Conservation (phyloP, 148 eudicot species). For the Camellia japonica region DNA sequence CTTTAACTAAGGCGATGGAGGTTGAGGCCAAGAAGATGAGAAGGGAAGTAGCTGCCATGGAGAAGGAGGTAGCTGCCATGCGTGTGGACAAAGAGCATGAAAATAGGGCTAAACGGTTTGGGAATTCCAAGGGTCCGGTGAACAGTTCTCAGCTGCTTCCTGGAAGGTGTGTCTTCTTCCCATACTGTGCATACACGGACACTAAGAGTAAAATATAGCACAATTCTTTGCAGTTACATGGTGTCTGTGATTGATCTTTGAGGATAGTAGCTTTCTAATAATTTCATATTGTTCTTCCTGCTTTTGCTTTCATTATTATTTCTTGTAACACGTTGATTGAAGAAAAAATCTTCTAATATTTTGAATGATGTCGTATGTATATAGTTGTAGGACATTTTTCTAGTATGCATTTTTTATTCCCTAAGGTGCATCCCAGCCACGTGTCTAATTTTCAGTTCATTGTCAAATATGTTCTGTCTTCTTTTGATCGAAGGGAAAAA, state of each 20-base stretch:
- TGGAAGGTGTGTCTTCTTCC: constrained; percentile 59
- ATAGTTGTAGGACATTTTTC: neutral
- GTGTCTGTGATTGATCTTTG: neutral
- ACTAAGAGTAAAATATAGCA: neutral
- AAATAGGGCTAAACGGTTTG: constrained; percentile 62
- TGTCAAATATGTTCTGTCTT: neutral
- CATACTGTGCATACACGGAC: neutral
- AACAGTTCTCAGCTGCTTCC: constrained; percentile 70
- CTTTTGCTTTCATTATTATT: neutral
- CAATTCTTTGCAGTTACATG: neutral
- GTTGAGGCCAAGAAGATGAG: constrained; percentile 98
- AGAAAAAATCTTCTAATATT: no score
- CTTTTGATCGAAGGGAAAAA: neutral
- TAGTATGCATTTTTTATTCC: no score
- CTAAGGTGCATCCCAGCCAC: no score
- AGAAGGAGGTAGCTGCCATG: constrained; percentile 94
- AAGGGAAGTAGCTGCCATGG: constrained; percentile 96
- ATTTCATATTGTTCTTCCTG: no score
- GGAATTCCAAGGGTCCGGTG: constrained; percentile 54
- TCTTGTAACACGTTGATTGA: no score
- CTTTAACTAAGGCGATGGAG: constrained; percentile 93
- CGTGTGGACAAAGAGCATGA: constrained; percentile 90
- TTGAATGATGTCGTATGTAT: neutral
- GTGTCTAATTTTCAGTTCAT: neutral
- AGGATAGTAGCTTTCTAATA: no score